Base-by-base conservation (phyloP, 345 rosid genomes). In the Linum lewisii region DNA sequence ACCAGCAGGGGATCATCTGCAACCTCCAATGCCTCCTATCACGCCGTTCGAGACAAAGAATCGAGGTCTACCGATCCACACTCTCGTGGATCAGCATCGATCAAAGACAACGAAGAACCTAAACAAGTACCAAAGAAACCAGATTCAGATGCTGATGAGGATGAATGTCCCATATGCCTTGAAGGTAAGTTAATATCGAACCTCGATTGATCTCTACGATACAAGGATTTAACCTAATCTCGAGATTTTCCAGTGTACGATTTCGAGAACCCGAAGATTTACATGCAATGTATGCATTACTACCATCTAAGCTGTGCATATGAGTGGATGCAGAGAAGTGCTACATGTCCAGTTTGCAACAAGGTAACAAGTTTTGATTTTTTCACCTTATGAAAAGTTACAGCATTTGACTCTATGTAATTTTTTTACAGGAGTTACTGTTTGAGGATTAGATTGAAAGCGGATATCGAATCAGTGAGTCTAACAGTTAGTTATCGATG, bases 151-250 rank as follows among this genome's bases (percentile, higher is more conserved):
- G 6, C 7, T 18, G 54, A 51, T n/a, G 54, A 51, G 21, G 54
- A 51, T 7, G 56, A 52, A 52, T 52, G 56, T 52, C 24, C 56
- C 25, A 52, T 24, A 20, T 52, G 56, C 25, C 56, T 52, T 24
- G 56, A 52, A 52, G 56, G 56, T 52, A 52, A 1, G n/a, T n/a
- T n/a, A 13, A 18, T 51, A n/a, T 18, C n/a, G 7, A n/a, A 51
- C 19, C 19, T 4, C 21, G 3, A 34, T 15, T 18, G n/a, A 51
- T 51, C 2, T 18, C n/a, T 51, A 7, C 8, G 7, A 21, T 51
- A 51, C 14, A n/a, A n/a, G n/a, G n/a, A n/a, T n/a, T n/a, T n/a
- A n/a, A n/a, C n/a, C n/a, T n/a, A n/a, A n/a, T n/a, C n/a, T n/a
- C n/a, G n/a, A n/a, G n/a, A n/a, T n/a, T n/a, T n/a, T n/a, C n/a